phyloP scores from a whole-genome alignment of 345 rosid species.

The Citrus sp. region DNA sequence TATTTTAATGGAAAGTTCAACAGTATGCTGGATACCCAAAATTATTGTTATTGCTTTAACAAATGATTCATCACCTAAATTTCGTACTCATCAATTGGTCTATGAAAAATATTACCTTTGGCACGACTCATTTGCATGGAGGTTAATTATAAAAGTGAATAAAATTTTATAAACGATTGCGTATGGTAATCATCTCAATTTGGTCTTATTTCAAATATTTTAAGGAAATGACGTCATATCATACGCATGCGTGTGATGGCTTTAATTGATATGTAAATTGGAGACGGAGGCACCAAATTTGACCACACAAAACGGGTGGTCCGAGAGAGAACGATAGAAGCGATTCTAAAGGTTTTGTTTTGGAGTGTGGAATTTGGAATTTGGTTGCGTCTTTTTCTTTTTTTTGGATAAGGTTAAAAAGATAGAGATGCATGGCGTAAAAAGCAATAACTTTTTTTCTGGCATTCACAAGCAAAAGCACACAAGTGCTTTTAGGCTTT shows the following conservation, averaged over 20 bases:
- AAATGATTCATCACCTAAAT: slow-evolving; percentile 3
- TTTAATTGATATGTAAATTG: not conserved
- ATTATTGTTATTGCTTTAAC: not conserved
- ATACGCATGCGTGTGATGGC: not conserved
- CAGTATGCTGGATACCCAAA: no score
- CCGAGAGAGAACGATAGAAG: slow-evolving; percentile 1
- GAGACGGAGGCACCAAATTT: slow-evolving; percentile 21
- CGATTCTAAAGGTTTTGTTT: not conserved
- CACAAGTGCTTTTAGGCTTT: not conserved
- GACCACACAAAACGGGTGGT: not conserved
- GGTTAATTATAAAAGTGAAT: not conserved
- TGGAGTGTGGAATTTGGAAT: not conserved
- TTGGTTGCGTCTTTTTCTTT: not conserved
- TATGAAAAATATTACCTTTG: not conserved
- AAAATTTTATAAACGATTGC: not conserved
- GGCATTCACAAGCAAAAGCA: not conserved
- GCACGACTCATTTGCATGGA: not conserved
- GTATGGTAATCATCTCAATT: not conserved
- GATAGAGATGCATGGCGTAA: not conserved
- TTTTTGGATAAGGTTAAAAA: slow-evolving; percentile 11
- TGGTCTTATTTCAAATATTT: not conserved
- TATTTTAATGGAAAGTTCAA: not conserved
- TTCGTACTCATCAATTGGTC: not conserved
- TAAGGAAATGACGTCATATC: not conserved
- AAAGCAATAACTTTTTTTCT: not conserved